Percentiles rank a stretch among this genome's conserved stretches.
These are phyloP conservation scores for Acrocalymma vagum DNA, from an alignment of 2,329 filamentous ascomycete species.

Conservation along the genomic window DNA sequence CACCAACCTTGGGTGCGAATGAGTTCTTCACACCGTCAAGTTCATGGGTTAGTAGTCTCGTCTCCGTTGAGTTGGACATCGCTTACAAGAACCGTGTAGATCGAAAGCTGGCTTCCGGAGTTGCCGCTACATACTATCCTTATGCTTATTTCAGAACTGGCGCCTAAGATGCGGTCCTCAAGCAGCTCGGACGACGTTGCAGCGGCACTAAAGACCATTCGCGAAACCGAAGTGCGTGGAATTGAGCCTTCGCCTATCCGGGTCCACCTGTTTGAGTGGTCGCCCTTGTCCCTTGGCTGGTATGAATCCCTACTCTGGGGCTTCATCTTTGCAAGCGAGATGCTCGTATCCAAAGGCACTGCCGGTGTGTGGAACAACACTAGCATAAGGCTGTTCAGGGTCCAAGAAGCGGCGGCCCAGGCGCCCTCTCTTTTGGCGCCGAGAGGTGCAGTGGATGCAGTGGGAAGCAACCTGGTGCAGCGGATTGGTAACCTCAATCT, in stretches of 20 bases:
- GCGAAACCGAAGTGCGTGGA: constrained; percentile 69
- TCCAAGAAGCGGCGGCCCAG: constrained; percentile 82
- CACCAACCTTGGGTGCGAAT: constrained; percentile 63
- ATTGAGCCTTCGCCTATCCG: constrained; percentile 79
- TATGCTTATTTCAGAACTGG: constrained; percentile 72
- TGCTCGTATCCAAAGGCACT: constrained; percentile 85
- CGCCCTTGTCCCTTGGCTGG: constrained; percentile 88
- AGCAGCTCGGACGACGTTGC: constrained; percentile 49
- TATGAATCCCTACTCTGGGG: constrained; percentile 96
- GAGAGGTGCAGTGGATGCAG: constrained; percentile 89
- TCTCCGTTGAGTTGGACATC: neutral
- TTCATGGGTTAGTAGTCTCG: constrained; percentile 66
- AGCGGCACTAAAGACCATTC: constrained; percentile 59
- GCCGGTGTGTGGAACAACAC: constrained; percentile 96
- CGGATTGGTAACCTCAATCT: constrained; percentile 85
- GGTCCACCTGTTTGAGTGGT: constrained; percentile 95
- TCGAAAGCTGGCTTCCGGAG: constrained; percentile 93
- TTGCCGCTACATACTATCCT: constrained; percentile 88
- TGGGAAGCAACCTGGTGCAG: constrained; percentile 88
- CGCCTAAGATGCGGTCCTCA: constrained; percentile 61
- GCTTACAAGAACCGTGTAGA: constrained; percentile 59
- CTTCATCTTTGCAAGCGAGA: constrained; percentile 89
- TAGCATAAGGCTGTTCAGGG: constrained; percentile 84
- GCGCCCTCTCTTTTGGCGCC: constrained; percentile 86
- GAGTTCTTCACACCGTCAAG: constrained; percentile 79